phyloP scores from a whole-genome alignment of 257 asterid species.

The Forsythia viridissima region DNA sequence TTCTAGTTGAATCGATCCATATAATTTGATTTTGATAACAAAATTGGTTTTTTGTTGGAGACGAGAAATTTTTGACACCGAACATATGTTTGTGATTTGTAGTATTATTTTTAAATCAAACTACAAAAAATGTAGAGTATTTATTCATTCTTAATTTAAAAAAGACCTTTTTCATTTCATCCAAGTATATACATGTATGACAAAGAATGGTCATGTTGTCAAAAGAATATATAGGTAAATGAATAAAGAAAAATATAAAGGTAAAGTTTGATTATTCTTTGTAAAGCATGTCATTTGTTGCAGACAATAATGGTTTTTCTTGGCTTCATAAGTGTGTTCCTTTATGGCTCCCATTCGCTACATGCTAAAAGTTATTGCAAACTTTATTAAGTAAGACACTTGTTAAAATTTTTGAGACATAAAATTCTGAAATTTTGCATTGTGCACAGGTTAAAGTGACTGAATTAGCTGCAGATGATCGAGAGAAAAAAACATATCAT shows the following conservation, averaged over 20 bases:
- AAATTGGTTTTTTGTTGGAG: no score
- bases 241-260: background rate
- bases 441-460: constrained; percentile 21
- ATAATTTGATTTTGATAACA: no score
- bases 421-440: constrained; percentile 10
- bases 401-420: background rate
- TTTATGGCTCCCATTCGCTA: background rate
- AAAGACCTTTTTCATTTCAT: background rate
- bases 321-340: background rate
- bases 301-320: background rate
- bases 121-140: no score
- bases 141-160: no score
- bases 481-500: background rate
- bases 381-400: background rate
- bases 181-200: background rate
- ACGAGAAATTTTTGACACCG: no score
- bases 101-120: no score
- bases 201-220: background rate
- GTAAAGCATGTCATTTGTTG: background rate
- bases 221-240: background rate
- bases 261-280: background rate
- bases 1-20: no score
- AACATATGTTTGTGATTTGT: no score
- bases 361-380: background rate
- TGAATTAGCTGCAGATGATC: background rate